These are phyloP conservation scores for Colletotrichum shisoi DNA, from an alignment of 2,329 filamentous ascomycete species.

Conservation along the genomic window DNA sequence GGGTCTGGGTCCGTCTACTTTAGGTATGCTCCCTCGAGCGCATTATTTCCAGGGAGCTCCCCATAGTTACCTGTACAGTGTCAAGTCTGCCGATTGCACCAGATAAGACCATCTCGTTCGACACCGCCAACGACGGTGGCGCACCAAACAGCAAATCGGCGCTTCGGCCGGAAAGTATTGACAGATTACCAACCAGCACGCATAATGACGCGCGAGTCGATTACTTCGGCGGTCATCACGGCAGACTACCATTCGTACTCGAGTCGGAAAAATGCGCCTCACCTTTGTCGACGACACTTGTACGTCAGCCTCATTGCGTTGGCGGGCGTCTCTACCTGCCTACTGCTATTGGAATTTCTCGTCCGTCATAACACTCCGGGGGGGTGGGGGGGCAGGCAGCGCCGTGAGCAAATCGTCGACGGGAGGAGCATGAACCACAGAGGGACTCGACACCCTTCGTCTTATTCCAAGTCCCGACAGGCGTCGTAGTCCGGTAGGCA, in stretches of 20 bases:
- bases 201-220: neutral
- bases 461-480: no score
- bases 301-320: neutral
- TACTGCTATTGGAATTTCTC: neutral
- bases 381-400: neutral
- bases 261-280: neutral
- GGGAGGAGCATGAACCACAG: neutral
- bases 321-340: neutral
- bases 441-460: neutral
- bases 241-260: slow-evolving; percentile 4
- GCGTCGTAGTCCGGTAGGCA: no score
- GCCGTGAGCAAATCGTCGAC: neutral
- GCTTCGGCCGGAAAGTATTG: neutral
- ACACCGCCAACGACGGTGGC: neutral
- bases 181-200: slow-evolving; percentile 2
- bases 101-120: neutral
- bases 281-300: neutral
- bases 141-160: slow-evolving; percentile 2
- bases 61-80: neutral
- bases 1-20: neutral
- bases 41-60: neutral
- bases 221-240: neutral
- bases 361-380: neutral
- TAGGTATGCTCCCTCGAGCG: neutral
- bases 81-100: neutral